Conservation (phyloP, 208 protist species). For the Entamoeba nuttalli region DNA sequence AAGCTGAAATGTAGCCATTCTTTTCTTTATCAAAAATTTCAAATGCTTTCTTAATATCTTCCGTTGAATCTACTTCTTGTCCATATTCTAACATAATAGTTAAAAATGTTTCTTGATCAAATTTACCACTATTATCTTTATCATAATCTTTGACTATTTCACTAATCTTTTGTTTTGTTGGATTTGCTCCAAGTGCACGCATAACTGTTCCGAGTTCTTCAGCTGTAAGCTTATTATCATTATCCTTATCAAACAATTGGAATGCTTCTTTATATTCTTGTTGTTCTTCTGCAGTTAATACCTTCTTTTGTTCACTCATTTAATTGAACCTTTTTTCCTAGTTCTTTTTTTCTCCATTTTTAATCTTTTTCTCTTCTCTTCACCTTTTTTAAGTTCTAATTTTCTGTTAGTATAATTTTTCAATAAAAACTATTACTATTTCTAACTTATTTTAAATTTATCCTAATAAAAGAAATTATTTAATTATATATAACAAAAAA, state of each 20-base stretch:
- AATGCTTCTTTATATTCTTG: constrained; percentile 96
- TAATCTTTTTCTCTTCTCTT: too few species aligned
- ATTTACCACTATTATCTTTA: constrained; percentile 29
- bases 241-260: constrained; percentile 93
- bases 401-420: too few species aligned
- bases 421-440: too few species aligned
- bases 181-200: constrained; percentile 85
- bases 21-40: constrained; percentile 74
- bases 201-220: constrained; percentile 91
- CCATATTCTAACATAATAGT: constrained; percentile 39
- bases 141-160: constrained; percentile 45
- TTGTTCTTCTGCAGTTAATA: constrained; percentile 79
- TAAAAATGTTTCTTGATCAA: constrained; percentile 46
- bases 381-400: too few species aligned
- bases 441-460: too few species aligned
- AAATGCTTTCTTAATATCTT: constrained; percentile 69
- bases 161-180: constrained; percentile 51
- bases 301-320: neutral
- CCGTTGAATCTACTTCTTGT: constrained; percentile 58
- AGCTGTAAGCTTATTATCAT: constrained; percentile 78
- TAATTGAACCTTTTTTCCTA: too few species aligned
- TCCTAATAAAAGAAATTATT: too few species aligned
- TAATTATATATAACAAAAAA: too few species aligned
- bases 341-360: too few species aligned
- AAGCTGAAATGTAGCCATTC: constrained; percentile 67